Conservation (phyloP, 2,329 filamentous ascomycete genomes). For the Colletotrichum limetticola region DNA sequence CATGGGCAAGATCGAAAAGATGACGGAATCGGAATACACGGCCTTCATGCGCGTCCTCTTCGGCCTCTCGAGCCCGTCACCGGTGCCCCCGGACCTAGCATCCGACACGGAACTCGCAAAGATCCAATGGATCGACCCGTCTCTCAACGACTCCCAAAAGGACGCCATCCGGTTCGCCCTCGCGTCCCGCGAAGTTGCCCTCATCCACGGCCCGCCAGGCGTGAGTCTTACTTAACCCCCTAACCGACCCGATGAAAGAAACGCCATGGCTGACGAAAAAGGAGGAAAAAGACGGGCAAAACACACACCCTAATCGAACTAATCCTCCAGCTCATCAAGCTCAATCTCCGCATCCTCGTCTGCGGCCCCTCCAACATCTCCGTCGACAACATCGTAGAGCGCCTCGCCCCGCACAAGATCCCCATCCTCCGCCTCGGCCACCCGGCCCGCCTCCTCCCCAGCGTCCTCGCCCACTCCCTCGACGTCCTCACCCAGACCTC, state of each 20-base stretch:
- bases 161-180: conserved; percentile 84
- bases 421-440: conserved; percentile 92
- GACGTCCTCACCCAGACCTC: conserved; percentile 92
- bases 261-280: conserved; percentile 22
- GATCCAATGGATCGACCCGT: conserved; percentile 70
- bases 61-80: conserved; percentile 64
- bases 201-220: conserved; percentile 95
- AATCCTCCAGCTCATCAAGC: conserved; percentile 87
- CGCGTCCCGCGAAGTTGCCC: conserved; percentile 80
- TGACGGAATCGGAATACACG: conserved; percentile 68
- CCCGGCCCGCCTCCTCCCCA: conserved; percentile 88
- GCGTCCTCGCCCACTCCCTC: conserved; percentile 88
- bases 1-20: conserved; percentile 69
- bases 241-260: neutral
- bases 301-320: conserved; percentile 96
- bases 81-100: conserved; percentile 54
- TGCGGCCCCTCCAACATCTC: conserved; percentile 97
- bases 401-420: conserved; percentile 84
- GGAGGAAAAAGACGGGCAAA: conserved; percentile 77
- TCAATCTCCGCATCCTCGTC: conserved; percentile 82
- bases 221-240: conserved; percentile 50
- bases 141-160: conserved; percentile 74
- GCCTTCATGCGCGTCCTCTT: conserved; percentile 72
- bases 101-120: conserved; percentile 54
- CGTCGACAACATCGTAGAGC: conserved; percentile 97